Evolutionary conservation across 116 monocot genomes (phyloP).

Genomic region (Iris pallida): DNA sequence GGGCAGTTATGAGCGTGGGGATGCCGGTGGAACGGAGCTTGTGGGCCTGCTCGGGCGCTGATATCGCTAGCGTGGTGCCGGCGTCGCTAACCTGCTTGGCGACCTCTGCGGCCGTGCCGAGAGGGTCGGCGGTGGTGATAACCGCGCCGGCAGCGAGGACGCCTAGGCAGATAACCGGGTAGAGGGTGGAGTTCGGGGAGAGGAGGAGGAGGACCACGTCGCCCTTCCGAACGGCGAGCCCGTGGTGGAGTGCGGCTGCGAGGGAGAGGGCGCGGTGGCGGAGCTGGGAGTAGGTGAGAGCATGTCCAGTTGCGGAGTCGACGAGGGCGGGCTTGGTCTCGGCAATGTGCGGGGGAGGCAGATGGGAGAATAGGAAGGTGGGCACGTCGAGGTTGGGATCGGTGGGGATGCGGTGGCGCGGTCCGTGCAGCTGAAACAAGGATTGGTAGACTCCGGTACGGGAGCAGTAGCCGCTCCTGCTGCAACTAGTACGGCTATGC

Average conservation of each 20-base stretch:
- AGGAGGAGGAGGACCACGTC: constrained; percentile 14
- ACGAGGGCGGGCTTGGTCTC: constrained; percentile 8
- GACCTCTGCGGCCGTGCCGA: not conserved
- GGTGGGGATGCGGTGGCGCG: not conserved
- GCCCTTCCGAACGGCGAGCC: constrained; percentile 8
- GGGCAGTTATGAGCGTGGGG: not conserved
- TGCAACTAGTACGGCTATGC: not conserved
- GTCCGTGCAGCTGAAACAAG: not conserved
- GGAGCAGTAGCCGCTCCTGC: constrained; percentile 5
- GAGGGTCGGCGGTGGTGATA: constrained; percentile 5
- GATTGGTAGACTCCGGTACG: constrained; percentile 2
- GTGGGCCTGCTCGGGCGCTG: constrained; percentile 8
- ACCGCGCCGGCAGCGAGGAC: constrained; percentile 12
- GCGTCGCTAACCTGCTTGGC: not conserved
- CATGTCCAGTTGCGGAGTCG: constrained; percentile 2
- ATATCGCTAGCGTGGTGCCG: constrained; percentile 5
- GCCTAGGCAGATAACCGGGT: constrained; percentile 9
- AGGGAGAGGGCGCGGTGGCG: constrained; percentile 9
- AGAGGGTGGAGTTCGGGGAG: constrained; percentile 10
- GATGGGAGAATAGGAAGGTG: not conserved
- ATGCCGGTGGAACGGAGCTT: not conserved
- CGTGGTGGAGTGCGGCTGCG: constrained; percentile 7
- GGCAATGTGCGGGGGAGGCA: not conserved
- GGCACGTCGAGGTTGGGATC: constrained; percentile 6
- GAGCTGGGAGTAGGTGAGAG: constrained; percentile 10